These are phyloP conservation scores for Populus tremula DNA, from an alignment of 345 rosid genomes.

Conservation along the genomic window DNA sequence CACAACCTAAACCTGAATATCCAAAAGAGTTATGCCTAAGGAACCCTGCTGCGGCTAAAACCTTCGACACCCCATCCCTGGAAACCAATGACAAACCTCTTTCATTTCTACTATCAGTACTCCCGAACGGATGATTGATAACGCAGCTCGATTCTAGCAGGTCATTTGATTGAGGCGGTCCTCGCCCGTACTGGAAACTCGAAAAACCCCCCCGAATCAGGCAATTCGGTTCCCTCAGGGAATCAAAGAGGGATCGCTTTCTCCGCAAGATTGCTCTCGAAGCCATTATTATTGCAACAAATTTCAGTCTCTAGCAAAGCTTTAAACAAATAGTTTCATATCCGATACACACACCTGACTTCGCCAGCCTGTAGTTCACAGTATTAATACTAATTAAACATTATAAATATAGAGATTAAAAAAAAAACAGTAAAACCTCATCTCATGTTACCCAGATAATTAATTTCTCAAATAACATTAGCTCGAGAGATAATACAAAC, in stretches of 20 bases:
- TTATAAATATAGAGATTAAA: neutral
- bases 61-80: slow-evolving; percentile 22
- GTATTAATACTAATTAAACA: neutral
- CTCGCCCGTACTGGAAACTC: slow-evolving; percentile 33
- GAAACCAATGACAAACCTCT: slow-evolving; percentile 27
- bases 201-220: slow-evolving; percentile 34
- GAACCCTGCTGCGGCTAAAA: slow-evolving; percentile 4
- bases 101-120: slow-evolving; percentile 26
- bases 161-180: slow-evolving; percentile 21
- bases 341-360: slow-evolving; percentile 25
- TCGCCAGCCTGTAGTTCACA: slow-evolving; percentile 19
- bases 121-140: slow-evolving; percentile 19
- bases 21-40: slow-evolving; percentile 24
- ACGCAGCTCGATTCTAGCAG: slow-evolving; percentile 19
- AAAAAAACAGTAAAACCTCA: neutral
- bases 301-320: slow-evolving; percentile 4
- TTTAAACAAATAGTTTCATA: neutral
- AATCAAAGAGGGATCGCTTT: slow-evolving; percentile 40
- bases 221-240: slow-evolving; percentile 35
- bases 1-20: slow-evolving; percentile 33
- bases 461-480: neutral
- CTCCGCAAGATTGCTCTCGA: slow-evolving; percentile 59
- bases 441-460: neutral
- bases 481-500: neutral
- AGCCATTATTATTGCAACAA: slow-evolving; percentile 46